Percentiles rank a stretch among this genome's conserved stretches.
These are phyloP conservation scores for Syzygium oleosum DNA, from an alignment of 345 rosid genomes.

Conservation along the genomic window DNA sequence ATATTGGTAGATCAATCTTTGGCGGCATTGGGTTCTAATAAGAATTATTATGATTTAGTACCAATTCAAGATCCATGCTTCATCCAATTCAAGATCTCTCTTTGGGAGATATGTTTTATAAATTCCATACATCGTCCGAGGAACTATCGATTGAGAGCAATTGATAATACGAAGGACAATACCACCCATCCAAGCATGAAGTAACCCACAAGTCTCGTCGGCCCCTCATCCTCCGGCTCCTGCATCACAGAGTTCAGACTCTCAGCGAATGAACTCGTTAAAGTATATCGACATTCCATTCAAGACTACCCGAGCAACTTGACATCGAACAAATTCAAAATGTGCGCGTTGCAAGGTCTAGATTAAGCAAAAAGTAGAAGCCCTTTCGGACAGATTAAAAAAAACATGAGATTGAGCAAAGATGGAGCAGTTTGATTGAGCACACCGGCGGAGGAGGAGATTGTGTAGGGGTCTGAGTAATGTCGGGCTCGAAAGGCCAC, in stretches of 20 bases:
- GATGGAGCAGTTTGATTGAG: not conserved
- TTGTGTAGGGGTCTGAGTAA: conserved; percentile 22
- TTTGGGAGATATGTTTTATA: not conserved
- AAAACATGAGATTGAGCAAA: not conserved
- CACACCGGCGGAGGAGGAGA: conserved; percentile 55
- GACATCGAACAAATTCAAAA: not conserved
- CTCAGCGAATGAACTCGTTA: not conserved
- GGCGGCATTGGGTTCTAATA: not conserved
- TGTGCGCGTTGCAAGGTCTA: not conserved
- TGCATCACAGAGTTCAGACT: conserved; percentile 1
- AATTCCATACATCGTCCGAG: not conserved
- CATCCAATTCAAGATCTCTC: not conserved
- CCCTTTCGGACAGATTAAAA: not conserved
- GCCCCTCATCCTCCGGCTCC: conserved; percentile 74
- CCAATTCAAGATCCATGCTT: not conserved
- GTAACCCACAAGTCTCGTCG: conserved; percentile 69
- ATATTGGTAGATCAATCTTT: not conserved
- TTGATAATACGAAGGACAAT: conserved; percentile 42
- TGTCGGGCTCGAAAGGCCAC: conserved; percentile 81
- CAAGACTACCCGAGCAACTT: not conserved
- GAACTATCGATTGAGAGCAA: conserved; percentile 40
- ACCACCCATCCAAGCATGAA: conserved; percentile 59
- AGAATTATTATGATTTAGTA: not conserved
- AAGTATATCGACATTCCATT: not conserved
- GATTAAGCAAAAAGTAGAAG: not conserved